Conservation (phyloP, 768 basidiomycete genomes). For the Lactarius pseudohatsudake region DNA sequence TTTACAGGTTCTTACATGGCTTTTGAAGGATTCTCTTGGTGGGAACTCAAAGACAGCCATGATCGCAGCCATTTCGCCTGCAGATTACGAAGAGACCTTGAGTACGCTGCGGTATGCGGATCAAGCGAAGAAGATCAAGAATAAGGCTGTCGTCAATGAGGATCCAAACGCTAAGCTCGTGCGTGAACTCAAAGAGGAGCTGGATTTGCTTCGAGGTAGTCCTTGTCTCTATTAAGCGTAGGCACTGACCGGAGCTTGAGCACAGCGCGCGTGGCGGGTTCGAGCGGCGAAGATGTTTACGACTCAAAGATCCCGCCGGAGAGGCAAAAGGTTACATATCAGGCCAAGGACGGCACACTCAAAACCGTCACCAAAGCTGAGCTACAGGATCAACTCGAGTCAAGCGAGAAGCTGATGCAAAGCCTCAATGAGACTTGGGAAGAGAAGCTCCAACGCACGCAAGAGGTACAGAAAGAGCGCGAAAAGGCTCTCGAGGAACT, state of each 20-base stretch:
- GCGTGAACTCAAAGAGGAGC: conserved; percentile 97
- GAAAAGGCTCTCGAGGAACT: conserved; percentile 97
- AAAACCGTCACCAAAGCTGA: conserved; percentile 97
- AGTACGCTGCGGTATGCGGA: conserved; percentile 97
- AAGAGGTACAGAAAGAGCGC: conserved; percentile 93
- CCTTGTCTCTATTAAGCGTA: conserved; percentile 25
- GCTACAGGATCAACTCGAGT: conserved; percentile 94
- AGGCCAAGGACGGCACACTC: conserved; percentile 88
- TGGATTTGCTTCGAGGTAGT: conserved; percentile 85
- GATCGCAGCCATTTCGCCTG: conserved; percentile 99
- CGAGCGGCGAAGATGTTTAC: conserved; percentile 68
- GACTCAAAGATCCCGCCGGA: conserved; percentile 90
- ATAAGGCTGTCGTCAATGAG: conserved; percentile 98
- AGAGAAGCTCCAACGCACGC: conserved; percentile 85
- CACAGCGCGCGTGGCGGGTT: conserved; percentile 71
- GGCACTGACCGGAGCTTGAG: conserved; percentile 23
- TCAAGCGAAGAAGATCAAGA: conserved; percentile 99
- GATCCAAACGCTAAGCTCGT: conserved; percentile 99
- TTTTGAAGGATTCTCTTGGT: conserved; percentile 95
- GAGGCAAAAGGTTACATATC: conserved; percentile 93
- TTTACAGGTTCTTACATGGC: conserved; percentile 88
- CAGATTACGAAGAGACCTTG: conserved; percentile 96
- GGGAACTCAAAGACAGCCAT: conserved; percentile 98
- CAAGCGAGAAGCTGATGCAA: conserved; percentile 94
- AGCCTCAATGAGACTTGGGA: conserved; percentile 96